phyloP scores from a whole-genome alignment of 1,139 yeast genomes.

The Taphrina pruni region DNA sequence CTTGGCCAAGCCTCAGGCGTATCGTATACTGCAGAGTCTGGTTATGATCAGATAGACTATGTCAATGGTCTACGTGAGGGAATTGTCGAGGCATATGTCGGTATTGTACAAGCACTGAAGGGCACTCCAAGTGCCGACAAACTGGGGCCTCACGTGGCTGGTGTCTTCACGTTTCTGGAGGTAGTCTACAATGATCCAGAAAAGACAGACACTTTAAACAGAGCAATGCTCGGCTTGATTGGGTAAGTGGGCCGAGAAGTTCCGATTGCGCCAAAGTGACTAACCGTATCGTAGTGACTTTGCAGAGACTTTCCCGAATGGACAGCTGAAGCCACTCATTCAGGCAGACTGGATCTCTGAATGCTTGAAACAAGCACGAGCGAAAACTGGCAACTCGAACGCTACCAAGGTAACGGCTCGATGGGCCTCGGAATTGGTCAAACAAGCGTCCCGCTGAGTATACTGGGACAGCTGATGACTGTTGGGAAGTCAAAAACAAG shows the following conservation, averaged over 20 bases:
- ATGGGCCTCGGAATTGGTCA: conserved; percentile 45
- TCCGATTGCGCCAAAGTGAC: neutral
- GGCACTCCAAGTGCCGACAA: conserved; percentile 65
- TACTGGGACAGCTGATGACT: neutral
- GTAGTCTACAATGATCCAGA: conserved; percentile 61
- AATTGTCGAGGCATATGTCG: conserved; percentile 91
- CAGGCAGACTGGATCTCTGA: conserved; percentile 43
- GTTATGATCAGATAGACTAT: conserved; percentile 79
- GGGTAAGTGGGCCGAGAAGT: conserved; percentile 16
- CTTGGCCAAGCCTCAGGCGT: conserved; percentile 64
- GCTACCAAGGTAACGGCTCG: conserved; percentile 45
- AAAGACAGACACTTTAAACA: conserved; percentile 40
- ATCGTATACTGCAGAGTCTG: conserved; percentile 60
- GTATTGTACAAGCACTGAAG: conserved; percentile 81
- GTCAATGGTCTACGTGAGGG: conserved; percentile 76
- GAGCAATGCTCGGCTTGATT: conserved; percentile 43
- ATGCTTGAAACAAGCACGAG: conserved; percentile 42
- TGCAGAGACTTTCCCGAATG: conserved; percentile 44
- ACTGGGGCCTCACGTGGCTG: conserved; percentile 67
- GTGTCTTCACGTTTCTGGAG: conserved; percentile 73
- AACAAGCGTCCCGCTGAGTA: conserved; percentile 18
- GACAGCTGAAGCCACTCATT: conserved; percentile 41
- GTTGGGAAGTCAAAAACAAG: neutral
- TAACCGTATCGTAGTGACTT: conserved; percentile 36
- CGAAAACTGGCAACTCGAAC: conserved; percentile 40